These are phyloP conservation scores for Phytomonas sp. DNA, from an alignment of 208 protist genomes.

Conservation along the genomic window DNA sequence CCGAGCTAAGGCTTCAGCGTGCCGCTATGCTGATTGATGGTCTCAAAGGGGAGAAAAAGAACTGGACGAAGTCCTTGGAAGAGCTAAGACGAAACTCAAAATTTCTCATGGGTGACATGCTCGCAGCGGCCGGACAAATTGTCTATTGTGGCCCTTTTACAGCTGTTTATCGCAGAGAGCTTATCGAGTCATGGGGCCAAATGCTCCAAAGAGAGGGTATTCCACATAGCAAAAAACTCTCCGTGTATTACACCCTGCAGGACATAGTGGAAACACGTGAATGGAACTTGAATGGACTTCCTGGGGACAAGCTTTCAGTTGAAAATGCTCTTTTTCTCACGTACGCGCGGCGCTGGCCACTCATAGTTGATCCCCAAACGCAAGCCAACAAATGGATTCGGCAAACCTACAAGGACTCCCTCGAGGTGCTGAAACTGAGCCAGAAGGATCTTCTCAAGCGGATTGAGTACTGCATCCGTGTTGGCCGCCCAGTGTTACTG, in stretches of 20 bases:
- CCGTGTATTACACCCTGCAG: conserved; percentile 87
- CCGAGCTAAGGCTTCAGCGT: conserved; percentile 92
- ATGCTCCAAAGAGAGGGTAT: conserved; percentile 69
- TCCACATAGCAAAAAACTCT: conserved; percentile 75
- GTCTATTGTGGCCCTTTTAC: conserved; percentile 97
- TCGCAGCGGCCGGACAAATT: conserved; percentile 93
- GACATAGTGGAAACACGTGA: conserved; percentile 93
- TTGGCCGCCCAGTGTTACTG: conserved; percentile 93
- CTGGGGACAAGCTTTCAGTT: conserved; percentile 93
- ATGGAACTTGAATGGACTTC: conserved; percentile 94
- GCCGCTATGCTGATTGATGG: conserved; percentile 95
- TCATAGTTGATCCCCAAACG: conserved; percentile 98
- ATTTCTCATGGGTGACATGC: conserved; percentile 94
- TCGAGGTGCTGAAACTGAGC: conserved; percentile 94
- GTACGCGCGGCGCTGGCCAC: conserved; percentile 93
- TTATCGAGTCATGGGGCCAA: conserved; percentile 82
- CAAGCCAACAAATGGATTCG: conserved; percentile 98
- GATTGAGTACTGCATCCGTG: conserved; percentile 92
- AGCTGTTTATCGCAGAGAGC: conserved; percentile 74
- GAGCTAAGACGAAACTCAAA: conserved; percentile 76
- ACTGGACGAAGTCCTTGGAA: conserved; percentile 87
- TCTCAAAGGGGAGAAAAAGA: conserved; percentile 94
- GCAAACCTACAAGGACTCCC: conserved; percentile 90
- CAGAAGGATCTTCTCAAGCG: conserved; percentile 95
- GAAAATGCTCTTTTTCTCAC: conserved; percentile 97